Conservation (phyloP, 306 rosid species). For the Vigna reflexopilosa region DNA sequence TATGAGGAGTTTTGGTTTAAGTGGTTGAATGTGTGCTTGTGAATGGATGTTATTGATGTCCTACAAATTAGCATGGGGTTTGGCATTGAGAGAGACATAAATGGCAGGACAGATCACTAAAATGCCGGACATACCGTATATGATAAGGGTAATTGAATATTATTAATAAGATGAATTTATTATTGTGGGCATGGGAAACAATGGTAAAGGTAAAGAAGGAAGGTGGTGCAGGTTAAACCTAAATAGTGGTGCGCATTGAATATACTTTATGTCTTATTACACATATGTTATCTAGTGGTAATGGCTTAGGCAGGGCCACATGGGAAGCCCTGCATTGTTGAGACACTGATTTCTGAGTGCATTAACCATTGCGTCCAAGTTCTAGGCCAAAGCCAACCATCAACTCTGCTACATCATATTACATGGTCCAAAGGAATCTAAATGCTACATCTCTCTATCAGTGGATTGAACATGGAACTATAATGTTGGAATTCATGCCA, state of each 20-base stretch:
- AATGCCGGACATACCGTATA: conserved; percentile 37
- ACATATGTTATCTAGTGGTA: conserved; percentile 46
- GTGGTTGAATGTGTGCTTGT: conserved; percentile 19
- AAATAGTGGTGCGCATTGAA: conserved; percentile 50
- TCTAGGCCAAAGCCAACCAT: background rate
- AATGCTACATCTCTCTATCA: background rate
- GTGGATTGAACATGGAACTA: conserved; percentile 1
- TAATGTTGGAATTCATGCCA: conserved; percentile 4
- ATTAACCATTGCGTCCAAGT: conserved; percentile 11
- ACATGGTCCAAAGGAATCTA: conserved; percentile 10
- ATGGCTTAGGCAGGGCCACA: conserved; percentile 61
- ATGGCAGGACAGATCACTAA: conserved; percentile 18
- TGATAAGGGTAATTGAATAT: conserved; percentile 19
- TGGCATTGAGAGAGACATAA: conserved; percentile 40
- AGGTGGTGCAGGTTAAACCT: conserved; percentile 33
- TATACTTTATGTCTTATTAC: conserved; percentile 51
- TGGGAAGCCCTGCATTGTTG: conserved; percentile 48
- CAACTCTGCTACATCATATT: conserved; percentile 1
- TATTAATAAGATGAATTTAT: conserved; percentile 41
- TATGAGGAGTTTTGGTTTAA: background rate
- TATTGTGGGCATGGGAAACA: conserved; percentile 37
- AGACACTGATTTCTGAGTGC: conserved; percentile 38
- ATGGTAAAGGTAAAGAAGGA: conserved; percentile 16
- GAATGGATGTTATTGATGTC: conserved; percentile 22
- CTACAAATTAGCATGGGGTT: background rate